These are phyloP conservation scores for Picea glauca DNA, from an alignment of 75 land plant genomes.

Conservation along the genomic window DNA sequence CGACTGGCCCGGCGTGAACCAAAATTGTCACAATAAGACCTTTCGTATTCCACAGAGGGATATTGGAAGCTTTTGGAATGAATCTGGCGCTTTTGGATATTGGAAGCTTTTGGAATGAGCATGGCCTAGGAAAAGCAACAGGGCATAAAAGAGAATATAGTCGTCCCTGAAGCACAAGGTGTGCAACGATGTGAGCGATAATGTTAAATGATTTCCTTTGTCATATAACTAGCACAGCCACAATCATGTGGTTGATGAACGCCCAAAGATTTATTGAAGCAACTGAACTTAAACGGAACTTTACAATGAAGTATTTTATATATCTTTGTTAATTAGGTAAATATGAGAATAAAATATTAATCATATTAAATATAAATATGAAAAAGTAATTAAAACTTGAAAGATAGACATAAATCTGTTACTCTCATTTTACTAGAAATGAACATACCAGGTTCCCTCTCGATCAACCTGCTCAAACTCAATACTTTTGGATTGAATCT, in stretches of 20 bases:
- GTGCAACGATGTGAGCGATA: too few relatives aligned
- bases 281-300: too few relatives aligned
- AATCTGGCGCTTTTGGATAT: too few relatives aligned
- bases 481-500: constrained; percentile 41
- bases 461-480: constrained; percentile 49
- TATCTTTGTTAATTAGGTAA: too few relatives aligned
- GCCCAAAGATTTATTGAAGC: too few relatives aligned
- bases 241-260: too few relatives aligned
- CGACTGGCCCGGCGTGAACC: constrained; percentile 44
- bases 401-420: too few relatives aligned
- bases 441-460: constrained; percentile 9
- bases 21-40: constrained; percentile 29
- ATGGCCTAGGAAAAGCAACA: constrained; percentile 18
- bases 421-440: too few relatives aligned
- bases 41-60: constrained; percentile 35
- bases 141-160: constrained; percentile 46
- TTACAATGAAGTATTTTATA: too few relatives aligned
- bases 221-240: neutral
- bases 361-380: too few relatives aligned
- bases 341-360: too few relatives aligned
- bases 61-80: constrained; percentile 1
- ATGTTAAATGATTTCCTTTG: neutral
- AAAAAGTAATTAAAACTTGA: too few relatives aligned
- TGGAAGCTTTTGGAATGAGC: neutral
- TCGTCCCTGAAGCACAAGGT: constrained; percentile 58